phyloP scores from a whole-genome alignment of 768 basidiomycete genomes.

The Mycena haematopus region DNA sequence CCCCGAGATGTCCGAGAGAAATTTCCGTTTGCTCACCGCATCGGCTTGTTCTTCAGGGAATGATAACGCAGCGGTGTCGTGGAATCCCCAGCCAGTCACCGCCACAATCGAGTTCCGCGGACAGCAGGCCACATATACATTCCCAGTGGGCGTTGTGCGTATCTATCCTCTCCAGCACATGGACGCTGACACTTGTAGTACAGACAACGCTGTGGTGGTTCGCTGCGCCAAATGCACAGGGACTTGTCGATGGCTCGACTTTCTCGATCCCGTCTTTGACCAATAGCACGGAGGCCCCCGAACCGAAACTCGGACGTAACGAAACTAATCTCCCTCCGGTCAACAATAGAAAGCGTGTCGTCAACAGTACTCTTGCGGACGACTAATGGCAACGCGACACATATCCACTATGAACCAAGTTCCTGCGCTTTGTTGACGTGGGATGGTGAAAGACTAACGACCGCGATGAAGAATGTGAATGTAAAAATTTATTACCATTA shows the following conservation, averaged over 20 bases:
- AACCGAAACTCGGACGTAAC: background rate
- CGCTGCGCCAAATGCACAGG: constrained; percentile 21
- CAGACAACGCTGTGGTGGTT: constrained; percentile 21
- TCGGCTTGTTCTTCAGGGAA: constrained; percentile 47
- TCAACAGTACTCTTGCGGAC: background rate
- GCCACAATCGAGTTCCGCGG: constrained; percentile 72
- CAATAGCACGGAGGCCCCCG: background rate
- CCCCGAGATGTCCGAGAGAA: no score
- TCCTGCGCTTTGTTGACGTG: background rate
- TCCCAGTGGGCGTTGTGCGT: constrained; percentile 67
- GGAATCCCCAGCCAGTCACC: constrained; percentile 59
- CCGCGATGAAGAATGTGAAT: background rate
- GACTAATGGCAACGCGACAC: no score
- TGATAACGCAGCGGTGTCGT: constrained; percentile 52
- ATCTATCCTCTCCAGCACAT: background rate
- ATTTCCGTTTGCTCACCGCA: no score
- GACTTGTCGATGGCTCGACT: background rate
- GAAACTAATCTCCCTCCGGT: background rate
- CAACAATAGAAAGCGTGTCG: background rate
- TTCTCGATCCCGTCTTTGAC: background rate
- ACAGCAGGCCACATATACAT: constrained; percentile 74
- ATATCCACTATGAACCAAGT: background rate
- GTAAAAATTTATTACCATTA: background rate
- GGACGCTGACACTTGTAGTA: background rate
- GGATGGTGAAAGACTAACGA: no score